phyloP scores from a whole-genome alignment of 352 stramenopile species.

The Pythium scleroteichum region DNA sequence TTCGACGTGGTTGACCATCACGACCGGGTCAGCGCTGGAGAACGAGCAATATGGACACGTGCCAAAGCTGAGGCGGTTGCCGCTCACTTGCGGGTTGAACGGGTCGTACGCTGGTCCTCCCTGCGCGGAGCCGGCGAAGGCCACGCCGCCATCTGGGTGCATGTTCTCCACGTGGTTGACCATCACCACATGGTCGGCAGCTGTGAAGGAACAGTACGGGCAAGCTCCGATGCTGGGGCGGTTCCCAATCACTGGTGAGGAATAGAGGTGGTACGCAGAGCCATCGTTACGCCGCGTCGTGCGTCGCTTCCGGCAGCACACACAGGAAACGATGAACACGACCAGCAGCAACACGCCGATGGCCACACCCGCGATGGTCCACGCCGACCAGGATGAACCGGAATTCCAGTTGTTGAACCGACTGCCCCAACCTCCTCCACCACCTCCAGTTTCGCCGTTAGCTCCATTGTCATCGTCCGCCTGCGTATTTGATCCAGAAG shows the following conservation, averaged over 20 bases:
- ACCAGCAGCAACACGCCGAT: conserved; percentile 50
- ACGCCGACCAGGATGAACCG: conserved; percentile 52
- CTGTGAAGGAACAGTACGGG: not conserved
- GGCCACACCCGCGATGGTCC: conserved; percentile 51
- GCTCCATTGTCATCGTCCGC: no score
- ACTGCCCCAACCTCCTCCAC: not conserved
- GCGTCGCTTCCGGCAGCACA: conserved; percentile 33
- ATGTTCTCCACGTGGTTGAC: conserved; percentile 2
- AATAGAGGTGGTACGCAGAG: no score
- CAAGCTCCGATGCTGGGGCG: no score
- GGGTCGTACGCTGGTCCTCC: conserved; percentile 8
- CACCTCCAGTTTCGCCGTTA: not conserved
- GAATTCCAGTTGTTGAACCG: not conserved
- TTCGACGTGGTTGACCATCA: conserved; percentile 75
- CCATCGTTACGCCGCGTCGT: not conserved
- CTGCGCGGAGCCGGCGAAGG: no score
- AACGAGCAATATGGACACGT: conserved; percentile 71
- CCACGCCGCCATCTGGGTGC: not conserved
- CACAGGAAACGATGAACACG: conserved; percentile 37
- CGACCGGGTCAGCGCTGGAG: conserved; percentile 40
- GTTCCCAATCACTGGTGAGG: no score
- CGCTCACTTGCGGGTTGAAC: conserved; percentile 3
- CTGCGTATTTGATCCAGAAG: conserved; percentile 7
- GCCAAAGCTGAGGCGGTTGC: conserved; percentile 8
- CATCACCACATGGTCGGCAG: not conserved